Percentiles rank a stretch among this genome's conserved stretches.
Conservation (phyloP, 306 rosid species). For the Cotoneaster glaucophyllus region DNA sequence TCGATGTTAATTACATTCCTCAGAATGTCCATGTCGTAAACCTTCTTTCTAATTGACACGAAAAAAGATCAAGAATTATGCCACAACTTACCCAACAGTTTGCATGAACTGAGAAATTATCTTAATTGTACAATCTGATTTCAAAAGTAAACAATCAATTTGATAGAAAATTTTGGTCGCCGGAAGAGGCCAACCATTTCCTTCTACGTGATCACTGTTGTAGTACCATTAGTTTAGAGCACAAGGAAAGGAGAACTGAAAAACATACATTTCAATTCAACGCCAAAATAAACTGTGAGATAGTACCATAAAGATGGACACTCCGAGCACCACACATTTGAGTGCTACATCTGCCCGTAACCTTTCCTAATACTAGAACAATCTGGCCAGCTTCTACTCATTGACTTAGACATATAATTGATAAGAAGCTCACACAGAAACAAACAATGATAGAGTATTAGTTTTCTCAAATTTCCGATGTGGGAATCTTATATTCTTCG, state of each 20-base stretch:
- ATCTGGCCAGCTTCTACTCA: not conserved
- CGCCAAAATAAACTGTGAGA: not conserved
- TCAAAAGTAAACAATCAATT: not conserved
- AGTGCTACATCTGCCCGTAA: not conserved
- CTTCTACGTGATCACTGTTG: not conserved
- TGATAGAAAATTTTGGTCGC: not conserved
- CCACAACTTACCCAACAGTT: not conserved
- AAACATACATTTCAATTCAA: not conserved
- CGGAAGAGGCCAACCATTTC: not conserved
- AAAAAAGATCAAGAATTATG: not conserved
- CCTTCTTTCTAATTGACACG: not conserved
- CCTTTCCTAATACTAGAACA: not conserved
- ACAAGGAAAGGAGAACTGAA: not conserved
- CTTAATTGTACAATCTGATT: not conserved
- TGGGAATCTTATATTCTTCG: too few relatives aligned
- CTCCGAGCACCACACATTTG: not conserved
- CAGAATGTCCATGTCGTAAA: not conserved
- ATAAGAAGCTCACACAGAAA: not conserved
- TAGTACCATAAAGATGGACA: not conserved
- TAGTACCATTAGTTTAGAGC: not conserved
- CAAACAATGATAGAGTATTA: too few relatives aligned
- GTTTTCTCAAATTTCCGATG: too few relatives aligned
- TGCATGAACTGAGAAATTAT: not conserved
- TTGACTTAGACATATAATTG: not conserved
- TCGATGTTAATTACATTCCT: not conserved